phyloP scores from a whole-genome alignment of 2,329 filamentous ascomycete genomes.

The Alternaria gansuensis region DNA sequence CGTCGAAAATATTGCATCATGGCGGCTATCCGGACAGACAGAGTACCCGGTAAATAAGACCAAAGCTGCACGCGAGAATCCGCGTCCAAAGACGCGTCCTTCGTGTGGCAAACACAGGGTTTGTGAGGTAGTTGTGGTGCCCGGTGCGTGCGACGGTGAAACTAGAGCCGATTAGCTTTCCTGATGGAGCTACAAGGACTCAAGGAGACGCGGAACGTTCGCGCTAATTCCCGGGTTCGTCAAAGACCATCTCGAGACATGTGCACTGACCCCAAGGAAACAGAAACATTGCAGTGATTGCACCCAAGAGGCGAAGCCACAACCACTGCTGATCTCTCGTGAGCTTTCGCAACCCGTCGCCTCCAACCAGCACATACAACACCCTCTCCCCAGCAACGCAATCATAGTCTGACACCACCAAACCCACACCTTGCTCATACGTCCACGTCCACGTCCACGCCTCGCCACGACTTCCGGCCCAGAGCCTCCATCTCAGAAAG shows the following conservation, averaged over 20 bases:
- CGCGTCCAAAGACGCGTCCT: slow-evolving; percentile 12
- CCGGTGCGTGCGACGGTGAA: slow-evolving; percentile 22
- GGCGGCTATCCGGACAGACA: neutral
- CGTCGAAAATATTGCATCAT: neutral
- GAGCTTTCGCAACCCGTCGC: slow-evolving; percentile 17
- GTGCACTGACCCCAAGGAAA: slow-evolving; percentile 12
- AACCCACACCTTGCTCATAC: slow-evolving; percentile 12
- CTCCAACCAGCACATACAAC: slow-evolving; percentile 24
- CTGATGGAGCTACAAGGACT: slow-evolving; percentile 31
- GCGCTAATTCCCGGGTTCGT: slow-evolving; percentile 28
- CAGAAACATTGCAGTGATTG: slow-evolving; percentile 7
- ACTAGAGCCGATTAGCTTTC: slow-evolving; percentile 26
- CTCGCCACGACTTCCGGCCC: neutral
- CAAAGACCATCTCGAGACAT: slow-evolving; percentile 18
- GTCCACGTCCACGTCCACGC: slow-evolving; percentile 2
- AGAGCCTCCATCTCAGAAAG: neutral
- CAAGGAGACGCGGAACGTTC: slow-evolving; percentile 34
- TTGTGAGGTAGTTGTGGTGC: slow-evolving; percentile 14
- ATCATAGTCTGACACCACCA: slow-evolving; percentile 20
- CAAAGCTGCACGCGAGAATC: neutral
- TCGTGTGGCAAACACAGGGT: slow-evolving; percentile 7
- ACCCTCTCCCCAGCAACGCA: slow-evolving; percentile 22
- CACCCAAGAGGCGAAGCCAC: neutral
- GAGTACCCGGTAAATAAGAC: neutral
- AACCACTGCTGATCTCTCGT: neutral